Base-by-base conservation (phyloP, 148 eudicot genomes). In the Euryodendron excelsum region DNA sequence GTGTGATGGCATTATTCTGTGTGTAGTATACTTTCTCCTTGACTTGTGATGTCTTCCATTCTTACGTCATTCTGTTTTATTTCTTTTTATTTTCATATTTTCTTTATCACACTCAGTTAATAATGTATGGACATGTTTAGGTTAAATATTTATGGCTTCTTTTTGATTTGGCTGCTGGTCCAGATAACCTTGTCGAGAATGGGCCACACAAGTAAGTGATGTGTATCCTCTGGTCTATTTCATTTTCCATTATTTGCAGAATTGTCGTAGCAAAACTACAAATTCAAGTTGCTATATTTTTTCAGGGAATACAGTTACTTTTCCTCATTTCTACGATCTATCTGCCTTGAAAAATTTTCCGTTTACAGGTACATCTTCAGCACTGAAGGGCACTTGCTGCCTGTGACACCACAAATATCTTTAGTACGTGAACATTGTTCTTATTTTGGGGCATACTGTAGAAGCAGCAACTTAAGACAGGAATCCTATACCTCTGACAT, bases 91-190 rank as follows among this genome's bases (percentile, higher is more conserved):
- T 75, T 25, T 58, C 23, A n/a, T n/a, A 21, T 36, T 41, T 65
- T 69, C 36, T 67, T 60, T 14, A 37, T 7, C 3, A 13, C 50
- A 45, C 50, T 25, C 15, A 10, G 44, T 4, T 52, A 36, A 63
- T 59, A 70, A 30, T 68, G 14, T 15, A 48, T 72, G 61, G 59
- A 78, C 33, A 69, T 82, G 30, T 76, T 61, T 87, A 96, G 99
- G 99, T 93, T 20, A 96, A 96, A 80, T 96, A 96, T 80, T 74
- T 96, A 82, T 96, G 99, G 99, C 91, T 96, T 83, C 93, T 96
- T 66, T 96, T 93, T 86, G 99, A 96, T 87, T 85, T 96, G 85
- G 99, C 98, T 69, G 98, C 91, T 79, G 99, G 98, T 80, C 88
- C 97, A 50, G 99, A 96, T 85, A 96, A 96, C 84, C 91, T 96